A percentile compares a stretch with the other conserved stretches of the same genome.
These are phyloP conservation scores for Tricholoma hemisulphureum DNA, from an alignment of 768 basidiomycete species.

Conservation along the genomic window DNA sequence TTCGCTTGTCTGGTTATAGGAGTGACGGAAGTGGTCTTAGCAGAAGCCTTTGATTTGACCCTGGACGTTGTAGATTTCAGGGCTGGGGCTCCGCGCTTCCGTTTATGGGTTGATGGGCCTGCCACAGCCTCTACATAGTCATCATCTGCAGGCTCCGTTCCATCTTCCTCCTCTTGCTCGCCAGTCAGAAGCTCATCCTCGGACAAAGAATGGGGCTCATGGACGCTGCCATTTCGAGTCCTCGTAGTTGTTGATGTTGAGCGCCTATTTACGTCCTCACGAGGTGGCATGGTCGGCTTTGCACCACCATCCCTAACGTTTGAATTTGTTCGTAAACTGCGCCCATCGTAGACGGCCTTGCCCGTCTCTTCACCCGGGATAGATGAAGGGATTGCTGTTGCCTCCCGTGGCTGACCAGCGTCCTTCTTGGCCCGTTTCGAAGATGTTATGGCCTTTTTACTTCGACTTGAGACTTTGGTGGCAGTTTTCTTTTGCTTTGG, in stretches of 20 bases:
- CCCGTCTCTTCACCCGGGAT: background rate
- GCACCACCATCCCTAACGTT: background rate
- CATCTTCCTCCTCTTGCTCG: constrained; percentile 36
- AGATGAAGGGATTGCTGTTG: background rate
- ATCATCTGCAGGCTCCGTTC: constrained; percentile 43
- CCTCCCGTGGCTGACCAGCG: background rate
- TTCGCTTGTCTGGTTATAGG: constrained; percentile 35
- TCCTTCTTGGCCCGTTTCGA: background rate
- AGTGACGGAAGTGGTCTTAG: constrained; percentile 27
- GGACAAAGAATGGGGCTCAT: background rate
- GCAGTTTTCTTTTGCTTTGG: background rate
- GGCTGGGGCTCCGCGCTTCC: constrained; percentile 36
- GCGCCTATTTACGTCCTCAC: background rate
- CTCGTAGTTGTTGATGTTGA: background rate
- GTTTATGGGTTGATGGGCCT: constrained; percentile 39
- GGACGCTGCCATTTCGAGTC: background rate
- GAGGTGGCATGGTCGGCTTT: background rate
- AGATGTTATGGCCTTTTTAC: background rate
- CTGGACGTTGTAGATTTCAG: constrained; percentile 15
- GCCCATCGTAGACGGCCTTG: background rate
- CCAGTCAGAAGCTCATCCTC: constrained; percentile 13
- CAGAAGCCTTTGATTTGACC: constrained; percentile 19
- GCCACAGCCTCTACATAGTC: constrained; percentile 32
- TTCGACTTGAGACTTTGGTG: background rate
- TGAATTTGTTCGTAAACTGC: background rate